Evolutionary conservation across 768 basidiomycete genomes (phyloP).

Genomic region (Russula griseocarnosa): DNA sequence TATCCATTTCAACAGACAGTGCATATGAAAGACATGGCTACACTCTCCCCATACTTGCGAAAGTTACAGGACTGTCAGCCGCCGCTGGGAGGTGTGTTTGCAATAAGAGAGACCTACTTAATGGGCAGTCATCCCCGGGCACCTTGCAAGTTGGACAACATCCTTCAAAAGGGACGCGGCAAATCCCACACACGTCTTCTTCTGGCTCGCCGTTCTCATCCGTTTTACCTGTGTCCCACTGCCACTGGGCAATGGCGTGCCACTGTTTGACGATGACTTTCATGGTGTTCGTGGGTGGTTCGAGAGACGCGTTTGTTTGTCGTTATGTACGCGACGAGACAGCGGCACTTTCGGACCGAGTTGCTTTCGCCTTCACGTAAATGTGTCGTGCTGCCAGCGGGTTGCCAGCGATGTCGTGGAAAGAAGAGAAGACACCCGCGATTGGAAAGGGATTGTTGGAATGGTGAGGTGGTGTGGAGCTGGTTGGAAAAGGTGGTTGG

Average conservation of each 20-base stretch:
- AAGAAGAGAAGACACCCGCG: neutral
- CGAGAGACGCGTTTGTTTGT: slow-evolving; percentile 28
- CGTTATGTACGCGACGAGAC: slow-evolving; percentile 25
- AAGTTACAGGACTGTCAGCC: neutral
- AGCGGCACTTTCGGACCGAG: slow-evolving; percentile 15
- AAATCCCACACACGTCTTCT: slow-evolving; percentile 79
- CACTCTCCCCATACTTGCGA: slow-evolving; percentile 92
- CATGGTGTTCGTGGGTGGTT: slow-evolving; percentile 43
- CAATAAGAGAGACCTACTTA: slow-evolving; percentile 54
- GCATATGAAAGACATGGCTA: slow-evolving; percentile 97
- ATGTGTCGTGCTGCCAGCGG: neutral
- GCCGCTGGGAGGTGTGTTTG: neutral
- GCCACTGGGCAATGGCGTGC: slow-evolving; percentile 88
- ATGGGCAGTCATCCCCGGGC: slow-evolving; percentile 92
- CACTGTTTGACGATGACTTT: slow-evolving; percentile 80
- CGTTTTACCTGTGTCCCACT: slow-evolving; percentile 59
- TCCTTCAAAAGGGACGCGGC: slow-evolving; percentile 87
- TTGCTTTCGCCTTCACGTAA: neutral
- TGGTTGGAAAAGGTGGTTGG: neutral
- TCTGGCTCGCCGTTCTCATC: slow-evolving; percentile 56
- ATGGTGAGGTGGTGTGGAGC: neutral
- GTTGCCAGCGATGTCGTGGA: neutral
- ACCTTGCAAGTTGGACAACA: slow-evolving; percentile 96
- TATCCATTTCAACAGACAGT: slow-evolving; percentile 96
- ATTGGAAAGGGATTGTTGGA: neutral